Conservation (phyloP, 73 alveolate species). For the Uronychia setigera region DNA sequence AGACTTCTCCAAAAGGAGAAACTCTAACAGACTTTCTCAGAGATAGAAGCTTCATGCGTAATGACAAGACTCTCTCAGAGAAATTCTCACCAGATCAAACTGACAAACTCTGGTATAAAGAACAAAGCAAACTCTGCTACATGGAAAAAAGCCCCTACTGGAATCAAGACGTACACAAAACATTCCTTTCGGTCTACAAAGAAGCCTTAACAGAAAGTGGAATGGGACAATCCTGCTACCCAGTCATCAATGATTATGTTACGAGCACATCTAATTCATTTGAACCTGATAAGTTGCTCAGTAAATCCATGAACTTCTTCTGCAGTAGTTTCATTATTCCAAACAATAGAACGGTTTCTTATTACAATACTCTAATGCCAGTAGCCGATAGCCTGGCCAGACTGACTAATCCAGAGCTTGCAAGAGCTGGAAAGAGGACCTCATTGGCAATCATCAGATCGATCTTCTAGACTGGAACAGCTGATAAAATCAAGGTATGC, state of each 20-base stretch:
- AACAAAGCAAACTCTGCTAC: slow-evolving; percentile 70
- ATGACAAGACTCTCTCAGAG: slow-evolving; percentile 67
- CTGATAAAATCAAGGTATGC: slow-evolving; percentile 81
- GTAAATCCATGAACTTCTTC: slow-evolving; percentile 34
- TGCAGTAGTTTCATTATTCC: slow-evolving; percentile 55
- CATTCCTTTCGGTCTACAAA: slow-evolving; percentile 66
- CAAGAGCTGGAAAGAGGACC: slow-evolving; percentile 79
- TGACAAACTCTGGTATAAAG: slow-evolving; percentile 68
- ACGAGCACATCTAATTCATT: slow-evolving; percentile 44
- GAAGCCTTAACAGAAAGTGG: slow-evolving; percentile 89
- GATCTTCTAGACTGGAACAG: slow-evolving; percentile 77
- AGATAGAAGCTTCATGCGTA: slow-evolving; percentile 80
- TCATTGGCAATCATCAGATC: slow-evolving; percentile 79
- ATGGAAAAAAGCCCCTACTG: slow-evolving; percentile 75
- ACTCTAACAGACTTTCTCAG: slow-evolving; percentile 64
- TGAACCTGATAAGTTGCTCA: slow-evolving; percentile 47
- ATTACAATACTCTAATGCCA: slow-evolving; percentile 52
- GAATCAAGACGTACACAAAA: slow-evolving; percentile 78
- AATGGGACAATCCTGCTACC: slow-evolving; percentile 74
- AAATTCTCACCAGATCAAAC: slow-evolving; percentile 79
- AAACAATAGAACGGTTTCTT: slow-evolving; percentile 32
- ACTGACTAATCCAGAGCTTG: slow-evolving; percentile 34
- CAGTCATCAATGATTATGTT: slow-evolving; percentile 79
- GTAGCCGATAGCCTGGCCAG: slow-evolving; percentile 58
- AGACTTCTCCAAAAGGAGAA: slow-evolving; percentile 39